A percentile compares a stretch with the other conserved stretches of the same genome.
Evolutionary conservation across 2,329 filamentous ascomycete species (phyloP).

Genomic region (Verticillium nubilum): DNA sequence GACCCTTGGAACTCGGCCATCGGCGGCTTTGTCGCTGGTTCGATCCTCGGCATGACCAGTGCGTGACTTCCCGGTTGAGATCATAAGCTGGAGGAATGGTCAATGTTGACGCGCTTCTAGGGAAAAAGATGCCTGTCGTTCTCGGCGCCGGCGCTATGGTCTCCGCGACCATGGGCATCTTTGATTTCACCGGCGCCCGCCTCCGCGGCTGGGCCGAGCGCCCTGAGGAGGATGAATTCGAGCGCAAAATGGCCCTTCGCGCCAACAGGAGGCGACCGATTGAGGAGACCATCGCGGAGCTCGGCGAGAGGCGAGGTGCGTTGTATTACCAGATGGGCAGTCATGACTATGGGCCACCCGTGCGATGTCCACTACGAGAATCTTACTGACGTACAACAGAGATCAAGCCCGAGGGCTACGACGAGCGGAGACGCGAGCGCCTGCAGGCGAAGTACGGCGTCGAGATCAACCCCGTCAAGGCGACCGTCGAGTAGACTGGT

Average conservation of each 20-base stretch:
- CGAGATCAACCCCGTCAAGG: slow-evolving; percentile 66
- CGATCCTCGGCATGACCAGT: slow-evolving; percentile 69
- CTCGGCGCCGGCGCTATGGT: slow-evolving; percentile 59
- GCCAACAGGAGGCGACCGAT: slow-evolving; percentile 68
- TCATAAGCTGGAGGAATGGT: background rate
- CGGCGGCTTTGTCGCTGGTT: slow-evolving; percentile 72
- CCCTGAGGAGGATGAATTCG: slow-evolving; percentile 63
- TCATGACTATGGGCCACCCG: too few relatives aligned
- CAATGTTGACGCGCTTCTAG: slow-evolving; percentile 16
- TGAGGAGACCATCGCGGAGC: slow-evolving; percentile 72
- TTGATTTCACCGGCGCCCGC: slow-evolving; percentile 64
- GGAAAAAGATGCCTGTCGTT: slow-evolving; percentile 58
- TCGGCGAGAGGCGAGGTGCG: slow-evolving; percentile 85
- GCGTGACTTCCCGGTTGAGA: slow-evolving; percentile 25
- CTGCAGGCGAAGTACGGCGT: slow-evolving; percentile 85
- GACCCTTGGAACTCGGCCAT: slow-evolving; percentile 70
- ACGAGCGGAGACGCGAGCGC: slow-evolving; percentile 74
- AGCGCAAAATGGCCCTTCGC: slow-evolving; percentile 68
- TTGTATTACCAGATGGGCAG: background rate
- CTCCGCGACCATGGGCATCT: slow-evolving; percentile 54
- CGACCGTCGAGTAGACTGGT: slow-evolving; percentile 35
- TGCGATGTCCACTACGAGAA: background rate
- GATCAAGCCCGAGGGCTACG: slow-evolving; percentile 79
- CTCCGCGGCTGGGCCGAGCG: slow-evolving; percentile 39
- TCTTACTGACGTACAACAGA: slow-evolving; percentile 27